phyloP scores from a whole-genome alignment of 441 rosid species.

The Capsella rubella region DNA sequence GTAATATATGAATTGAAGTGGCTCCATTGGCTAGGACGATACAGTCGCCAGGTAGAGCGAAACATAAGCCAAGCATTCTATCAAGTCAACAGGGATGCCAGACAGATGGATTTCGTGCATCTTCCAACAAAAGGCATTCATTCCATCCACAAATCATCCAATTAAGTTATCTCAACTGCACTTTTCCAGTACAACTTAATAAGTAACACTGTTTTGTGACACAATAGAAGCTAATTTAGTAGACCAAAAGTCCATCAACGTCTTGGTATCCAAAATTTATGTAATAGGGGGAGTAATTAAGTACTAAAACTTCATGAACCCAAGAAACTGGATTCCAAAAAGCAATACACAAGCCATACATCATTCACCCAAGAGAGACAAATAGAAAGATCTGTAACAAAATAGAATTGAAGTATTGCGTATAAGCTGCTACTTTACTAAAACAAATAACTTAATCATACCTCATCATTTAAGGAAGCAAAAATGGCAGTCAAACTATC shows the following conservation, averaged over 20 bases:
- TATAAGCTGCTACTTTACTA: slow-evolving; percentile 24
- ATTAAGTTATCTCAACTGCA: slow-evolving; percentile 18
- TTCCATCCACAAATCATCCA: slow-evolving; percentile 25
- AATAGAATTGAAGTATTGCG: slow-evolving; percentile 15
- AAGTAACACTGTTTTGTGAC: slow-evolving; percentile 25
- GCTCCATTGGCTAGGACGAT: slow-evolving; percentile 19
- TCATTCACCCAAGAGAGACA: slow-evolving; percentile 26
- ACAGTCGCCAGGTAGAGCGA: slow-evolving; percentile 19
- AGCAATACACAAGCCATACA: slow-evolving; percentile 2
- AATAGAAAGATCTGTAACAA: slow-evolving; percentile 14
- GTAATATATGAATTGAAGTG: slow-evolving; percentile 31
- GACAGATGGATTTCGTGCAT: slow-evolving; percentile 24
- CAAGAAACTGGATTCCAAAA: slow-evolving; percentile 16
- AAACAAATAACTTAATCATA: slow-evolving; percentile 46
- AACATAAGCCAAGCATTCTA: slow-evolving; percentile 32
- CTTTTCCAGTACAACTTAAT: slow-evolving; percentile 15
- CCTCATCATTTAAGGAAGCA: slow-evolving; percentile 99
- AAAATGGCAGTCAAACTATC: slow-evolving; percentile 96
- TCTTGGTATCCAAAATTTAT: slow-evolving; percentile 17
- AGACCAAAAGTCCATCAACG: slow-evolving; percentile 27
- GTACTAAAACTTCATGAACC: slow-evolving; percentile 16
- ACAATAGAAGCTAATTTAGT: slow-evolving; percentile 28
- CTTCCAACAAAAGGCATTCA: slow-evolving; percentile 22
- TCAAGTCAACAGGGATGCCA: slow-evolving; percentile 30
- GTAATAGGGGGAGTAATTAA: slow-evolving; percentile 8